phyloP scores from a whole-genome alignment of 768 basidiomycete species.

The Cubamyces sp. region DNA sequence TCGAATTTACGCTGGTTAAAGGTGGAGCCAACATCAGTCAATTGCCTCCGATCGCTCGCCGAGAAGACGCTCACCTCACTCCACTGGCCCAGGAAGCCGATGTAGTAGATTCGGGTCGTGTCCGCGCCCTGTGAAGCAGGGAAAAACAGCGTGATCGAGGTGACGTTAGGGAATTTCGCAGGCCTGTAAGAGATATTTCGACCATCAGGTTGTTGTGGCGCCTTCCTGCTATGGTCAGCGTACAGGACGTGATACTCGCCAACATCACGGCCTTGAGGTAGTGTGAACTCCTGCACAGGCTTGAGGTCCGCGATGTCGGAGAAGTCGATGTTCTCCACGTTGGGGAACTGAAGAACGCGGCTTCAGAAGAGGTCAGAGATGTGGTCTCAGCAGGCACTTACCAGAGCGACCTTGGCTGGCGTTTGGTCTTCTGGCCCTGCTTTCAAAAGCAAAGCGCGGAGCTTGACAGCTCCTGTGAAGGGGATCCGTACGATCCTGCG shows the following conservation, averaged over 20 bases:
- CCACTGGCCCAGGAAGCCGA: constrained; percentile 86
- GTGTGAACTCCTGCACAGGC: constrained; percentile 72
- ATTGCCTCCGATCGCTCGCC: no score
- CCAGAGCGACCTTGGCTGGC: constrained; percentile 71
- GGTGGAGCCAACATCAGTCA: no score
- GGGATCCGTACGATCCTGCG: constrained; percentile 82
- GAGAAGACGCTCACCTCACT: constrained; percentile 56
- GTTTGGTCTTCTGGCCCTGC: constrained; percentile 82
- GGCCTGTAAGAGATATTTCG: constrained; percentile 49
- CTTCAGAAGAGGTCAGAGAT: background rate
- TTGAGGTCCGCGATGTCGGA: constrained; percentile 63
- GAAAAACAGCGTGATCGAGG: constrained; percentile 82
- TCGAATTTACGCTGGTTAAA: constrained; percentile 65
- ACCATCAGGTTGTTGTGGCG: background rate
- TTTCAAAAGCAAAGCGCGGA: constrained; percentile 82
- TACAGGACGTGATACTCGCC: constrained; percentile 88
- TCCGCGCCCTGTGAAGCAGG: constrained; percentile 82
- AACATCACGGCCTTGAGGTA: constrained; percentile 72
- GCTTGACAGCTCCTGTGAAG: constrained; percentile 85
- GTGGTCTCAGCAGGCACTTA: constrained; percentile 40
- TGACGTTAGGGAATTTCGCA: constrained; percentile 83
- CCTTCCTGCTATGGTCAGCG: constrained; percentile 24
- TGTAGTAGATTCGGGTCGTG: constrained; percentile 74
- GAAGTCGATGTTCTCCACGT: constrained; percentile 82
- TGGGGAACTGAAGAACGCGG: constrained; percentile 61